Evolutionary conservation across 2,329 filamentous ascomycete species (phyloP), one percentile per base, ranked within the genome.

Genomic region (Claviceps fusiformis): DNA sequence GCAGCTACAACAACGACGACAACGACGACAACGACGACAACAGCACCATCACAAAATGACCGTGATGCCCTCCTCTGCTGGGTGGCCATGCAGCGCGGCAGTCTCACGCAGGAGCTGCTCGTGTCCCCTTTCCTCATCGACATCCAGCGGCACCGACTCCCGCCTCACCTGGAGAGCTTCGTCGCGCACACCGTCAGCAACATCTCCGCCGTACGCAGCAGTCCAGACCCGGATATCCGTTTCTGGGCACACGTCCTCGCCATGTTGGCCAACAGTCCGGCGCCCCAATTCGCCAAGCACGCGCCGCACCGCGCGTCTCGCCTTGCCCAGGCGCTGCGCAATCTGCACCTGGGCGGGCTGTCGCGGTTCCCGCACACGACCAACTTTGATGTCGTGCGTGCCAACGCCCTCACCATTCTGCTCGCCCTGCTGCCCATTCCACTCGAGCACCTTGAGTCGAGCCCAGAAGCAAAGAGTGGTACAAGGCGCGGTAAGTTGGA

Each of bases 351-450:
- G 29, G 56, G 56, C 17, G 55, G 56, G 1, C 33, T 50, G n/a
- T 13, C n/a, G 13, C 48, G 48, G 11, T 56, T 58, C 49, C 54
- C 56, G n/a, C 56, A 56, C 45, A 53, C 54, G 45, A 39, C 56
- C 46, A 58, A 58, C 45, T 54, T 54, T 17, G 56, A 58, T 17
- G 50, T 54, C 27, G 54, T 58, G 48, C 54, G 56, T 6, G 49
- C 56, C 54, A 58, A 58, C 50, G 54, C 54, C 11, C 49, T 54
- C 41, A 52, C 56, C 33, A 53, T 56, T n/a, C 50, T 58, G n/a
- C 45, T 55, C 33, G 24, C 49, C n/a, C 52, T 58, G 49, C 50
- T 53, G 13, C 45, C 52, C 50, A 56, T 58, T n/a, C 54, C 56
- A 3, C n/a, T 58, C 43, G 56, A 53, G 41, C 54, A 53, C n/a